Percentiles rank a stretch among this genome's conserved stretches.
Conservation (phyloP, 2,329 filamentous ascomycete genomes). For the Dothideomycetes sp. region DNA sequence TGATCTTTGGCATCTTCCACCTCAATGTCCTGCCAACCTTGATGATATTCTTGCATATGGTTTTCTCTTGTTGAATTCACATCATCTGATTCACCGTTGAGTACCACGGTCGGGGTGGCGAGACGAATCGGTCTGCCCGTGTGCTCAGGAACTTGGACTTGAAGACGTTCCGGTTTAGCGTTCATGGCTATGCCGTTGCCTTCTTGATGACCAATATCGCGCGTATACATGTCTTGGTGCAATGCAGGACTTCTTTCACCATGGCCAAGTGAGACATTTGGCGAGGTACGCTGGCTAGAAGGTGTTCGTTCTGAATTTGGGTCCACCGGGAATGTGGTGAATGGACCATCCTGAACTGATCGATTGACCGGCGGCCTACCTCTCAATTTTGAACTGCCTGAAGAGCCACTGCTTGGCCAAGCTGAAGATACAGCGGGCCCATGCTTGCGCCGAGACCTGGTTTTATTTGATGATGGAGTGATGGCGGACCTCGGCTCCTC, state of each 20-base stretch:
- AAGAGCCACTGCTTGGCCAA: constrained; percentile 59
- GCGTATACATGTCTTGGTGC: constrained; percentile 20
- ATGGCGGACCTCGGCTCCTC: constrained; percentile 62
- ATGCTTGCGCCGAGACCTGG: constrained; percentile 52
- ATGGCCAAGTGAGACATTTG: constrained; percentile 3
- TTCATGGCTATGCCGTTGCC: not conserved
- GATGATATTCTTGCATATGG: not conserved
- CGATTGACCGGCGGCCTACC: constrained; percentile 70
- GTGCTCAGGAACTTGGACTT: constrained; percentile 51
- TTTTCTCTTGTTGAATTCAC: not conserved
- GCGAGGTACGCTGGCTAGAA: constrained; percentile 2
- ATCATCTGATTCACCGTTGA: constrained; percentile 36
- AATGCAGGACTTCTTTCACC: constrained; percentile 19
- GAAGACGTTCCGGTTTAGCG: constrained; percentile 7
- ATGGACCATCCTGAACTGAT: constrained; percentile 54
- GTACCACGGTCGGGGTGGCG: constrained; percentile 46
- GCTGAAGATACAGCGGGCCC: constrained; percentile 84
- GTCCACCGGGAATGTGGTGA: constrained; percentile 57
- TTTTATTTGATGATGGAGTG: constrained; percentile 47
- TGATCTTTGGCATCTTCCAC: not conserved
- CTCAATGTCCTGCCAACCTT: not conserved
- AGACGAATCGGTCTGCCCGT: constrained; percentile 49
- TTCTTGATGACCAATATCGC: constrained; percentile 8
- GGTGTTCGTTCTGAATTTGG: constrained; percentile 23
- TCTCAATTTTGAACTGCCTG: constrained; percentile 55